Evolutionary conservation across 164 flowering plant species (phyloP), one percentile per base, ranked within the genome.

Genomic region (Pachysandra terminalis): DNA sequence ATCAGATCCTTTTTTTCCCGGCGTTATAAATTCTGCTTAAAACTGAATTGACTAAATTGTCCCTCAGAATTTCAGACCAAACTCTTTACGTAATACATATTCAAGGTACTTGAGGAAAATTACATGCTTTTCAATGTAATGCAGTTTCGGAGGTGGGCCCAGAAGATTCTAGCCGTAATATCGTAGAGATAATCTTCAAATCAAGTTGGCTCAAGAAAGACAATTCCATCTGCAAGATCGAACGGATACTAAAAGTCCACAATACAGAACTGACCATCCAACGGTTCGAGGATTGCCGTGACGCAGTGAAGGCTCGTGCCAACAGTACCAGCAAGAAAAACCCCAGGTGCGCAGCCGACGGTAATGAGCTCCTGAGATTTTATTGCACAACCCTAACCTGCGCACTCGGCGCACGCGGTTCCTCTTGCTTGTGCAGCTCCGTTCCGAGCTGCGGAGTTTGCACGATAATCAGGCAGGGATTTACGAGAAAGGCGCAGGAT

Each of bases 281-380:
- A 79, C 89, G 95, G 75, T 96, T 96, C 82, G 99, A 96, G 79
- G 98, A 86, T 63, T 87, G 85, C 75, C 76, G 99, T 0, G 95
- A 89, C 68, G 74, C 91, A 0, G 96, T 96, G 19, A 96, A 92
- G 79, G 64, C 80, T 19, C 87, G 88, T 58, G 96, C 91, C 4
- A 76, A 37, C 63, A 22, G 48, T 68, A 74, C 53, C 73, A 61
- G 78, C 66, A 84, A 74, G 65, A 84, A 84, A 52, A 80, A 87
- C 81, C 85, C 96, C 54, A 59, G 98, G 52, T 96, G 99, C 77
- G 93, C 91, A 0, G 98, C 99, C 14, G 99, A 96, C 78, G 99
- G 99, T 1, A 96, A 96, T 83, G 99, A 96, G 78, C 84, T 96
- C 2, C 84, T 96, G 17, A 78, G 99, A 0, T 96, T 96, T 80